Evolutionary conservation across 225 moss, liverwort and hornwort species (phyloP).

Genomic region (Asterella californica): DNA sequence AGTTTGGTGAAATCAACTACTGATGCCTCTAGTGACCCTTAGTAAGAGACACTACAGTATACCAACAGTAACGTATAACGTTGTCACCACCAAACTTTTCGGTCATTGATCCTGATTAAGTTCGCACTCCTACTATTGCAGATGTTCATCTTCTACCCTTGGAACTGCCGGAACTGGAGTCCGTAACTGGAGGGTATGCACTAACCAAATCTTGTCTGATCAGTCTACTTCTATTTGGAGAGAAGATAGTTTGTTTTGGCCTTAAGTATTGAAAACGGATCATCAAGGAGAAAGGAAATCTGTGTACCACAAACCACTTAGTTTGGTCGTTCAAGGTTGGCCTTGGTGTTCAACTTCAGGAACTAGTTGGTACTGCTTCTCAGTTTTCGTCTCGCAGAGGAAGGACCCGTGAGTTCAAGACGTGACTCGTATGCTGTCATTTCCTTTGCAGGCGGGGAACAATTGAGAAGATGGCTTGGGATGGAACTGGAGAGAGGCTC

Average conservation of each 20-base stretch:
- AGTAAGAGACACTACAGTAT: too few species aligned
- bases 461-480: conserved; percentile 94
- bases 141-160: conserved; percentile 94
- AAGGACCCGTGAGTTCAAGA: neutral
- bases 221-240: neutral
- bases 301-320: neutral
- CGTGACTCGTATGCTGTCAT: neutral
- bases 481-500: conserved; percentile 88
- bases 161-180: conserved; percentile 77
- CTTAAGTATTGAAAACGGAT: neutral
- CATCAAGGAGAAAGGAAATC: neutral
- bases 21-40: too few species aligned
- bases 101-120: neutral
- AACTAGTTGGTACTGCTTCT: neutral
- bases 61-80: too few species aligned
- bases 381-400: neutral
- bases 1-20: too few species aligned
- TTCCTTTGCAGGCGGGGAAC: conserved; percentile 59
- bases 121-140: conserved; percentile 20
- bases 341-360: neutral
- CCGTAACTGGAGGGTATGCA: conserved; percentile 67
- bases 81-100: neutral
- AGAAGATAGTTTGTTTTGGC: neutral
- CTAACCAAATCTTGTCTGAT: neutral
- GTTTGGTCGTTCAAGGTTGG: too few species aligned